Evolutionary conservation across 2,329 filamentous ascomycete genomes (phyloP).

Genomic region (Zymoseptoria ardabiliae): DNA sequence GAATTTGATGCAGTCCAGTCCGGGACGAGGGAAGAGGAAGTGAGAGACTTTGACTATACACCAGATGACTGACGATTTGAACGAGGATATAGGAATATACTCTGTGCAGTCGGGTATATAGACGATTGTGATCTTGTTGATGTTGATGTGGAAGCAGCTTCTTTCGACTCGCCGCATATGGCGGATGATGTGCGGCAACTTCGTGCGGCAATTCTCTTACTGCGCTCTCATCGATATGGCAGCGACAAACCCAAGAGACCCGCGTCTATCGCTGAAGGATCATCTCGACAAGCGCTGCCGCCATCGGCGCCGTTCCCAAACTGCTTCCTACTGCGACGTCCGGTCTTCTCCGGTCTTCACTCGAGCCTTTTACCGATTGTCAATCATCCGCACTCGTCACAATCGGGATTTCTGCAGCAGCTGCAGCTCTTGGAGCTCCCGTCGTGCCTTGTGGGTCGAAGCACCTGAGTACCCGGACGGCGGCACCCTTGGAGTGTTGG

Average conservation of each 20-base stretch:
- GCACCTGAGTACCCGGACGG: no score
- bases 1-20: conserved; percentile 26
- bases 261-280: no score
- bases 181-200: no score
- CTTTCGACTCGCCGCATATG: no score
- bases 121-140: neutral
- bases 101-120: conserved; percentile 4
- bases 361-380: neutral
- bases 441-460: neutral
- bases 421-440: neutral
- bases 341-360: neutral
- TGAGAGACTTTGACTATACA: neutral
- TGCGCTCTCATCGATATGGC: no score
- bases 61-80: conserved; percentile 1
- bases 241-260: no score
- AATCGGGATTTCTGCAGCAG: neutral
- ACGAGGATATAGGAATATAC: neutral
- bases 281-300: no score
- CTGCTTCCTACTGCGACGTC: neutral
- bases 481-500: no score
- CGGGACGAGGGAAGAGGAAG: conserved; percentile 22
- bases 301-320: no score
- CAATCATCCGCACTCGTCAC: neutral
- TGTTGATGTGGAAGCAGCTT: neutral
- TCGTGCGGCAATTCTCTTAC: no score